Evolutionary conservation across 2,329 filamentous ascomycete genomes (phyloP), one percentile per base, ranked within the genome.

Genomic region (Neopestalotiopsis sp.): DNA sequence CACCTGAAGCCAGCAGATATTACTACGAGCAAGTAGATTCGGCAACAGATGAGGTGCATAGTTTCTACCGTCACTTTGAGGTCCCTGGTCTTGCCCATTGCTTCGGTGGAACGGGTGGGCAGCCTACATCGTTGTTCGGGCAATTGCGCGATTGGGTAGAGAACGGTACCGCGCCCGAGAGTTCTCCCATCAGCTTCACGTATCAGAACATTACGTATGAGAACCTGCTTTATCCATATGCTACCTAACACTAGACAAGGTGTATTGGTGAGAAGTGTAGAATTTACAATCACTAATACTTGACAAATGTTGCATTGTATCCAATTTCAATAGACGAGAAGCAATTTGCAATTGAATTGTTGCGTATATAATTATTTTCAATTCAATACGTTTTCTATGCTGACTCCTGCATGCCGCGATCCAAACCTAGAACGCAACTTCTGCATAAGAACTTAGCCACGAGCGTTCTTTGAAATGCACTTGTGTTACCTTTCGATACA

Each of bases 81-180:
- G 30, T 58, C 7, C 64, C 64, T 20, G 64, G 64, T 7, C 14
- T 57, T 7, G 45, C 17, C 4, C 64, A 66, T 58, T 66, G 64
- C n/a, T 32, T 32, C 20, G 64, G 64, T 38, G 64, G 64, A 20
- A n/a, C 13, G 7, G 42, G 64, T 4, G 49, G 64, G 10, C 28
- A 28, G 20, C 64, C 64, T 4, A 57, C 49, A 12, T 30, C 42
- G 13, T 34, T 66, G 1, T 66, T 66, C 53, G 9, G 12, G 0
- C 30, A 42, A n/a, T 28, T 66, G 45, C 45, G 45, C 13, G 45
- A 24, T 24, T 66, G 64, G 64, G 64, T 66, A 2, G 64, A 66
- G 30, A 66, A 66, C 38, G 64, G 64, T 5, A 66, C 49, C 13
- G 64, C 32, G 10, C 64, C 64, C 4, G 45, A 58, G 20, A 53